These are phyloP conservation scores for Ustilago hordei DNA, from an alignment of 1,284 basidiomycete genomes.

Conservation along the genomic window DNA sequence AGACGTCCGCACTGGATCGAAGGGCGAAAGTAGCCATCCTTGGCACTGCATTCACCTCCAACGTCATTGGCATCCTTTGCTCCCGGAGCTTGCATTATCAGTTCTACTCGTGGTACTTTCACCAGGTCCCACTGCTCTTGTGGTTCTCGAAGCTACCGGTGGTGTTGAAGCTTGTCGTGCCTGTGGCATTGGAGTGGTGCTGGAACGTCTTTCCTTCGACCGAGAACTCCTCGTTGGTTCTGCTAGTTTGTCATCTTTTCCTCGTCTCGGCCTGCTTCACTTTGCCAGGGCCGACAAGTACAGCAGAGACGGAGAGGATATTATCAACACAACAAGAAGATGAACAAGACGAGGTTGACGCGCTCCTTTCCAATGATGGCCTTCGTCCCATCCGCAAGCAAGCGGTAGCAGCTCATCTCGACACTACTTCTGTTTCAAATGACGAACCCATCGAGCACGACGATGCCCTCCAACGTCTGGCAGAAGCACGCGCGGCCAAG, in stretches of 20 bases:
- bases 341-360: constrained; percentile 37
- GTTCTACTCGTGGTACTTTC: constrained; percentile 98
- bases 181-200: constrained; percentile 45
- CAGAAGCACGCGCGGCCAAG: constrained; percentile 17
- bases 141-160: constrained; percentile 73
- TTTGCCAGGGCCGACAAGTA: constrained; percentile 8
- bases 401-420: background rate
- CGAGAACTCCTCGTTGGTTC: constrained; percentile 38
- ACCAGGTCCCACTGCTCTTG: constrained; percentile 86
- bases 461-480: constrained; percentile 16
- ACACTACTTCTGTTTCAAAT: background rate
- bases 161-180: constrained; percentile 31
- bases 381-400: constrained; percentile 2
- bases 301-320: background rate
- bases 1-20: constrained; percentile 1
- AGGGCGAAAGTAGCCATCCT: constrained; percentile 20
- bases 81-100: constrained; percentile 98
- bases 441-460: constrained; percentile 9
- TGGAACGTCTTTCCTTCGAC: constrained; percentile 64
- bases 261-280: constrained; percentile 47
- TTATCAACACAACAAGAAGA: background rate
- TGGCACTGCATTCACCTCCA: constrained; percentile 78
- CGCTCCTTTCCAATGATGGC: constrained; percentile 18
- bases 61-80: constrained; percentile 89
- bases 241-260: constrained; percentile 45